Base-by-base conservation (phyloP, 148 eudicot species). In the Camellia lanceoleosa region DNA sequence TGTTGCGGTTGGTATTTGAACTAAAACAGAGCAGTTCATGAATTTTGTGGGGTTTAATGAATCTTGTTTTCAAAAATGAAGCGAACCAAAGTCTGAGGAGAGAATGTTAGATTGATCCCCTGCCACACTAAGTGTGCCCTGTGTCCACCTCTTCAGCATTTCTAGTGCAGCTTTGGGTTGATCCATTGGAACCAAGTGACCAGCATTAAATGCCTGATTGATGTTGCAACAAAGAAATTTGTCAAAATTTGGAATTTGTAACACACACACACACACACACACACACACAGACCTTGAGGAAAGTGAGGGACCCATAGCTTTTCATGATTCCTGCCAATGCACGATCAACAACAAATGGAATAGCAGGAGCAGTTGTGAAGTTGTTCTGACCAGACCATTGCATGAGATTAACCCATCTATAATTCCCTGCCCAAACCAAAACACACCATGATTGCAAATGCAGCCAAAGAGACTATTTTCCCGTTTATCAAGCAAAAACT, bases 131-230 rank as follows among this genome's bases (percentile, higher is more conserved):
- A 88, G 85, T 55, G 84, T 78, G 49, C 92, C 91, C 74, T 86
- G 87, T 49, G 84, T 92, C 98, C 98, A 94, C 78, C 90, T 87
- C 83, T 82, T 81, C 58, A 95, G 84, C 93, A 95, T 90, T 83
- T 93, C 92, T 12, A 95, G 79, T 12, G 99, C 80, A 73, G 94
- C 93, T 74, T 89, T 86, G 4, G 98, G 98, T 78, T 93, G 97
- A 85, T 95, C 97, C 96, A 90, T 93, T 7, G 97, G 95, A 78
- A 91, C 93, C 94, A 93, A 80, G 80, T 93, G 98, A 52, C 95
- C 94, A 16, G 95, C 93, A 78, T 88, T 85, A 58, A 87, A 88
- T 43, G 91, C 94, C 90, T 91, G 19, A 2, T 58, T 54, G 74
- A 74, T 65, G 82, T 81, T 65, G 61, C 55, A 83, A 58, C 52